These are phyloP conservation scores for Chaetomidium leptoderma DNA, from an alignment of 495 filamentous ascomycete species.

Conservation along the genomic window DNA sequence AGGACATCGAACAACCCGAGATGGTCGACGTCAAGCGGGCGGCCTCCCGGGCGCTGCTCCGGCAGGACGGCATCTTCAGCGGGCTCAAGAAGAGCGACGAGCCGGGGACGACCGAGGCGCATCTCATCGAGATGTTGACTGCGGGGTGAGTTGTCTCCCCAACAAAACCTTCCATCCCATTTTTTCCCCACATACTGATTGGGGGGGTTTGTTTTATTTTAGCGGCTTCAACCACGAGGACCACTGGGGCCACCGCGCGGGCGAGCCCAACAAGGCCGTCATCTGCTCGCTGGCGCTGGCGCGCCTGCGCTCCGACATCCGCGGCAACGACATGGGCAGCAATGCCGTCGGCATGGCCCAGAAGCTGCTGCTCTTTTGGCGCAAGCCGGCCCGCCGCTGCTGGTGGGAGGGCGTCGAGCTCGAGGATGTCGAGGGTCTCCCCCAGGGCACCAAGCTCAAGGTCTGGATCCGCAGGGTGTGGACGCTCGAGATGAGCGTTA, in stretches of 20 bases:
- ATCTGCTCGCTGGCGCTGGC: conserved; percentile 95
- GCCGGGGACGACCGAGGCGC: conserved; percentile 92
- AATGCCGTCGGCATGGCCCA: conserved; percentile 97
- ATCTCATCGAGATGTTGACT: conserved; percentile 98
- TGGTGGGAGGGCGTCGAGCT: conserved; percentile 99
- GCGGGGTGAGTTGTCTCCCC: conserved; percentile 71
- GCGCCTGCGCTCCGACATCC: conserved; percentile 85
- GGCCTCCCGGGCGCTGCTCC: conserved; percentile 78
- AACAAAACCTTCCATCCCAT: conserved; percentile 16
- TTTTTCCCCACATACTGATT: neutral
- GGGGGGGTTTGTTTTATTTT: no score
- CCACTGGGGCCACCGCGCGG: conserved; percentile 90
- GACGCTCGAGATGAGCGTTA: conserved; percentile 99
- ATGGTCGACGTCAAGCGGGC: conserved; percentile 97
- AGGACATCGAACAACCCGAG: conserved; percentile 78
- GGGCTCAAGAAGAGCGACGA: conserved; percentile 93
- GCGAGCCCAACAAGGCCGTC: conserved; percentile 95
- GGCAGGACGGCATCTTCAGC: conserved; percentile 94
- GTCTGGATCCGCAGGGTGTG: conserved; percentile 97
- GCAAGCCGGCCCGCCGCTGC: conserved; percentile 91
- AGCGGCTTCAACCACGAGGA: conserved; percentile 97
- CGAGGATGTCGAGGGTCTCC: conserved; percentile 77
- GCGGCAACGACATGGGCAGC: conserved; percentile 66
- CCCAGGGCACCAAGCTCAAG: conserved; percentile 75
- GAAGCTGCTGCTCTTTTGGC: conserved; percentile 96